A percentile compares a stretch with the other conserved stretches of the same genome.
phyloP scores from a whole-genome alignment of 192 early-diverging fungal species.

The Backusella tarrabulga region DNA sequence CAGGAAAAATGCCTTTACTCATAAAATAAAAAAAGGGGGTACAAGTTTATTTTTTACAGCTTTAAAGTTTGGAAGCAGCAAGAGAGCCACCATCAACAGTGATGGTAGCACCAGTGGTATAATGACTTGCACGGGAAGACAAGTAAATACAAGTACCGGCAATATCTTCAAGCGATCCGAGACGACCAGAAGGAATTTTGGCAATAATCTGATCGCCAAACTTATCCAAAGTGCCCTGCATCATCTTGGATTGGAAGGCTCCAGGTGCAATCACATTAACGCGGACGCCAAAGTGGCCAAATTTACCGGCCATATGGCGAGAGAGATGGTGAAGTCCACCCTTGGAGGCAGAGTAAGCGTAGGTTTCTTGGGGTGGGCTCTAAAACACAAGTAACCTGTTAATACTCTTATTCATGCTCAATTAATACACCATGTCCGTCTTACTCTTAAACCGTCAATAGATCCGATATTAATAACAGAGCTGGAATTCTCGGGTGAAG shows the following conservation, averaged over 20 bases:
- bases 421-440: background rate
- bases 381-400: background rate
- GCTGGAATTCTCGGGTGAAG: slow-evolving; percentile 54
- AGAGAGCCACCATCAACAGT: slow-evolving; percentile 79
- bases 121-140: slow-evolving; percentile 68
- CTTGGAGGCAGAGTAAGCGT: slow-evolving; percentile 79
- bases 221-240: slow-evolving; percentile 58
- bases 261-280: slow-evolving; percentile 74
- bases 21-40: no score
- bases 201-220: slow-evolving; percentile 52
- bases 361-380: slow-evolving; percentile 45
- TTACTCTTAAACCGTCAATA: slow-evolving; percentile 56
- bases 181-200: slow-evolving; percentile 65
- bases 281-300: slow-evolving; percentile 57
- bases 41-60: background rate
- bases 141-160: slow-evolving; percentile 82
- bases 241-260: slow-evolving; percentile 78
- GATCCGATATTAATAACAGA: slow-evolving; percentile 92
- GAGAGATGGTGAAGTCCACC: slow-evolving; percentile 79
- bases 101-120: slow-evolving; percentile 81
- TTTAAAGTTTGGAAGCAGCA: slow-evolving; percentile 42
- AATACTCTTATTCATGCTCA: background rate
- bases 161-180: slow-evolving; percentile 85
- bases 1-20: no score
- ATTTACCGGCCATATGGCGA: slow-evolving; percentile 58